Conservation (phyloP, 305 asterid genomes). For the Fraxinus floribunda region DNA sequence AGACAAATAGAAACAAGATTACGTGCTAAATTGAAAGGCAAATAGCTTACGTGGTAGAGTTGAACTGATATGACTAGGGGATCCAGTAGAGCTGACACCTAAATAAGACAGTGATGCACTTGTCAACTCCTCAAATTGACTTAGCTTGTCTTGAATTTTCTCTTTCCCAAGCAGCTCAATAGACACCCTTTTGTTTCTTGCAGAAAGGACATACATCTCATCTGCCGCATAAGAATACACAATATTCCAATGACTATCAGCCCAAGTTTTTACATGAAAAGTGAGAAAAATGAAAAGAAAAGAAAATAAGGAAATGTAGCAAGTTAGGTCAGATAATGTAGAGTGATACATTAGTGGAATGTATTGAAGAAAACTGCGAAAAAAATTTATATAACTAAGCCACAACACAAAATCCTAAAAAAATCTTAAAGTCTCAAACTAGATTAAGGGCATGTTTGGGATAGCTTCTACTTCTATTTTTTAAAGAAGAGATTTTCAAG, state of each 20-base stretch:
- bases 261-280: conserved; percentile 13
- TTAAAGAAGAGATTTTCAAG: background rate
- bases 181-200: conserved; percentile 79
- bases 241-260: conserved; percentile 17
- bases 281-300: background rate
- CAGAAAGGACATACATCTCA: conserved; percentile 97
- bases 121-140: conserved; percentile 82
- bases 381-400: background rate
- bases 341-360: background rate
- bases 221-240: conserved; percentile 42
- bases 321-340: background rate
- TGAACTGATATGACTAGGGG: conserved; percentile 42
- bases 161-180: conserved; percentile 84
- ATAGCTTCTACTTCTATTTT: background rate
- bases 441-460: background rate
- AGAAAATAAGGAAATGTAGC: background rate
- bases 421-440: background rate
- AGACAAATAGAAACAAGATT: conserved; percentile 4
- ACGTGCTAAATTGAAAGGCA: background rate
- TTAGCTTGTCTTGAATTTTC: conserved; percentile 70
- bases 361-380: background rate
- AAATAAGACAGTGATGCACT: conserved; percentile 67
- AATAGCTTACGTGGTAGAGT: conserved; percentile 71
- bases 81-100: conserved; percentile 74
- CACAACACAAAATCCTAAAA: background rate